Evolutionary conservation across 306 rosid species (phyloP), one percentile per base, ranked within the genome.

Genomic region (Vigna mungo): DNA sequence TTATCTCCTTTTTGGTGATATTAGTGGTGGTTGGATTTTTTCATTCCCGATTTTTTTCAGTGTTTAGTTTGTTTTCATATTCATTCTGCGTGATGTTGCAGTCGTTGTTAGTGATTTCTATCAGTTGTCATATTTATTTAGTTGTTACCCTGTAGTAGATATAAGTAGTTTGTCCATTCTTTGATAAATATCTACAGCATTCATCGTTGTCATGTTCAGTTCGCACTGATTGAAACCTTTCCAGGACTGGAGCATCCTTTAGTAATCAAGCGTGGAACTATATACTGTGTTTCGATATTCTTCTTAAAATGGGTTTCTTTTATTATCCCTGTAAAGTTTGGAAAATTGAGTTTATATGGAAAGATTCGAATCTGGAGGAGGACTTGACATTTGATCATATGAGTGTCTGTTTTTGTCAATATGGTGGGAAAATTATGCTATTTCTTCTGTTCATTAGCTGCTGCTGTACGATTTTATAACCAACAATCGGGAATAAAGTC

Each of bases 21-120:
- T 41, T 56, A 17, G 17, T 39, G 39, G 9, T 53, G 3, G 44
- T 32, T 27, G 48, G 67, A 21, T 74, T 67, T 60, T 60, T 49
- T 60, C 27, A 47, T 51, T 74, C 39, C 49, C 49, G 55, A 71
- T 69, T 60, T 82, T 71, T 67, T 75, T 39, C 51, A 36, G 73
- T 39, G 27, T 21, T 13, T 67, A 48, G 65, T 16, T 41, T 74
- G 81, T 71, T 34, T 72, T 53, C n/a, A 37, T 49, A 70, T 58
- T 80, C 66, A 30, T 80, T 52, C 59, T 72, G 58, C 51, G 36
- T 27, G 71, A 63, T 39, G 80, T 77, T 80, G 47, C 41, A 44
- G 52, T 77, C 76, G 27, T 37, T 59, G 21, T 83, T 15, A 11
- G 43, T 47, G 56, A 11, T 36, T 69, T 71, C 62, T 69, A 49